Base-by-base conservation (phyloP, 352 stramenopile species). In the Globisporangium middletonii region DNA sequence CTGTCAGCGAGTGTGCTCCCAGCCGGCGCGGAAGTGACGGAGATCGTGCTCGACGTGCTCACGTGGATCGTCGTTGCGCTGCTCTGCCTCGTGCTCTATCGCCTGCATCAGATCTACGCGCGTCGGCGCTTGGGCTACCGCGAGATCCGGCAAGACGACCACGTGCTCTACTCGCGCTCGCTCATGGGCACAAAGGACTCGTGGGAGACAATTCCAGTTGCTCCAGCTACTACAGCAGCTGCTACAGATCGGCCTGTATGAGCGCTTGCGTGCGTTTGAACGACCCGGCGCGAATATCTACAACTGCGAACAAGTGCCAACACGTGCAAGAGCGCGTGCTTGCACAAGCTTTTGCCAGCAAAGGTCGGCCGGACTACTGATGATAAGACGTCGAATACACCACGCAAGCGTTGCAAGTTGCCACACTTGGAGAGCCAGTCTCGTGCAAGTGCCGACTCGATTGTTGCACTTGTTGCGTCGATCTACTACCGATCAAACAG, bases 111-210 rank as follows among this genome's bases (percentile, higher is more conserved):
- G 35, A 73, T 78, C 54, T 78, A 64, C 53, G 65, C 65, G 38
- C 79, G 77, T 54, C 75, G 49, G 30, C 49, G 75, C 59, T 60
- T 53, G 58, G 79, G 79, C 16, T 93, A 89, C 63, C 64, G 68
- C 41, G 68, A 78, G 50, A 63, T 63, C 50, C 55, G 50, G 30
- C 76, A 88, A 63, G 80, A 91, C 62, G 79, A 86, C 60, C 69
- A 71, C 50, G 64, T 48, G 47, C 75, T 93, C 62, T 91, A 82
- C 64, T 85, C 77, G 47, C 68, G 73, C 18, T 58, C 75, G 59
- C 75, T 93, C 30, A 69, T 79, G 54, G 65, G 65, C 27, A 71
- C 80, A 16, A 83, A 81, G 23, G 80, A 93, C 57, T 93, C 83
- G 59, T 88, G 73, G 72, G 80, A 89, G 42, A 75, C 64, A 23